phyloP scores from a whole-genome alignment of 306 rosid species.

The Fragaria ananassa region DNA sequence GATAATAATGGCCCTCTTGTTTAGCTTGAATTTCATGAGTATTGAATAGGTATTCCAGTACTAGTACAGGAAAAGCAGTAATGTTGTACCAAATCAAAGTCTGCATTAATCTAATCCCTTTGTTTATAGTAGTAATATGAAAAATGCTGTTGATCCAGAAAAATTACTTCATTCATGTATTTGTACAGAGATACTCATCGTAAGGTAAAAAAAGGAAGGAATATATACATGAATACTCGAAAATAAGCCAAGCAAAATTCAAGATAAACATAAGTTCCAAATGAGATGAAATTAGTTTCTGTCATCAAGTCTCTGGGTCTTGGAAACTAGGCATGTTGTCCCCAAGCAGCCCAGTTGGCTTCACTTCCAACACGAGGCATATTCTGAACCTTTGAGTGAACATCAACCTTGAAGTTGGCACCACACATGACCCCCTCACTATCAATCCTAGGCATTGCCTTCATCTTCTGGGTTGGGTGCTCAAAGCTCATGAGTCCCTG shows the following conservation, averaged over 20 bases:
- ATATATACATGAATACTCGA: background rate
- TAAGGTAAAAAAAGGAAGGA: background rate
- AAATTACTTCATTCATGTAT: background rate
- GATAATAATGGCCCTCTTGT: background rate
- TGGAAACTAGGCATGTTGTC: slow-evolving; percentile 24
- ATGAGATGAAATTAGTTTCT: background rate
- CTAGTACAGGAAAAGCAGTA: background rate
- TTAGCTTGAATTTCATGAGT: background rate
- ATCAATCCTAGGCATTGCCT: slow-evolving; percentile 91
- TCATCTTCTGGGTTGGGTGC: slow-evolving; percentile 83
- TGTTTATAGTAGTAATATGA: background rate
- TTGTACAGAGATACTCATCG: background rate
- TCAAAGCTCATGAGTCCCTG: slow-evolving; percentile 79
- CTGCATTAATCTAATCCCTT: background rate
- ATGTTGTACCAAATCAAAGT: background rate
- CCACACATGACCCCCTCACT: slow-evolving; percentile 96
- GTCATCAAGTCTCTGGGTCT: background rate
- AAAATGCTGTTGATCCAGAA: background rate
- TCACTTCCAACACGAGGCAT: slow-evolving; percentile 99
- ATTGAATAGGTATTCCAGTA: background rate
- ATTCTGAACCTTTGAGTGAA: slow-evolving; percentile 49
- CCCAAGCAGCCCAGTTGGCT: slow-evolving; percentile 88
- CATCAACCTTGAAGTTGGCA: slow-evolving; percentile 82
- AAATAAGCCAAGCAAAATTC: background rate
- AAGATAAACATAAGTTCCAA: background rate